phyloP scores from a whole-genome alignment of 306 rosid genomes.

The Abrus pulchellus region DNA sequence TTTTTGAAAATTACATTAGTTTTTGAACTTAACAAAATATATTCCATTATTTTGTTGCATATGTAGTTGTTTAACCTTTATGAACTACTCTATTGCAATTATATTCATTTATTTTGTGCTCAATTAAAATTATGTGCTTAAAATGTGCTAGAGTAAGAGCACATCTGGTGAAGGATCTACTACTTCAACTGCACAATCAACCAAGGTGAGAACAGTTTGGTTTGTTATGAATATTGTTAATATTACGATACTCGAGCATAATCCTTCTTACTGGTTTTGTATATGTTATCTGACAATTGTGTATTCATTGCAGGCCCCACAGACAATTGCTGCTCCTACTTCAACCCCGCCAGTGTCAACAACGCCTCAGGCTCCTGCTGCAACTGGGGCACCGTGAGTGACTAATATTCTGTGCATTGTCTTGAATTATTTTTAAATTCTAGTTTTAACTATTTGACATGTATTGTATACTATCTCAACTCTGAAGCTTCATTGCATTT shows the following conservation, averaged over 20 bases:
- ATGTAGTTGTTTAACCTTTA: conserved; percentile 14
- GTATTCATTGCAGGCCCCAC: conserved; percentile 55
- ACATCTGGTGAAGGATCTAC: conserved; percentile 73
- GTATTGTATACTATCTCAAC: not conserved
- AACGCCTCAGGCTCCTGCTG: conserved; percentile 54
- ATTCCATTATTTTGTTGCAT: not conserved
- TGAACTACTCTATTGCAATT: not conserved
- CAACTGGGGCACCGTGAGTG: conserved; percentile 64
- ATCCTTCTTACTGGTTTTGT: not conserved
- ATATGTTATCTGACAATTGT: conserved; percentile 22
- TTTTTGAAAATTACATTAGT: not conserved
- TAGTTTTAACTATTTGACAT: conserved; percentile 24
- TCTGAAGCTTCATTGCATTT: conserved; percentile 40
- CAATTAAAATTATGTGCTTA: conserved; percentile 32
- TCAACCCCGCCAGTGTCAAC: conserved; percentile 48
- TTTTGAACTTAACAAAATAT: not conserved
- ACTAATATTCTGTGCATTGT: conserved; percentile 16
- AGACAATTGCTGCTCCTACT: conserved; percentile 64
- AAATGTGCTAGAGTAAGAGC: conserved; percentile 67
- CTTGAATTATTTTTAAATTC: conserved; percentile 3
- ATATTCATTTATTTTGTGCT: conserved; percentile 34
- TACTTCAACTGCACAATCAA: conserved; percentile 58
- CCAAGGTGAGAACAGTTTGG: conserved; percentile 58
- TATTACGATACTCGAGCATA: conserved; percentile 1
- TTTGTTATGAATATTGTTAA: conserved; percentile 17